phyloP scores from a whole-genome alignment of 768 basidiomycete genomes.

The Russula ochroleuca region DNA sequence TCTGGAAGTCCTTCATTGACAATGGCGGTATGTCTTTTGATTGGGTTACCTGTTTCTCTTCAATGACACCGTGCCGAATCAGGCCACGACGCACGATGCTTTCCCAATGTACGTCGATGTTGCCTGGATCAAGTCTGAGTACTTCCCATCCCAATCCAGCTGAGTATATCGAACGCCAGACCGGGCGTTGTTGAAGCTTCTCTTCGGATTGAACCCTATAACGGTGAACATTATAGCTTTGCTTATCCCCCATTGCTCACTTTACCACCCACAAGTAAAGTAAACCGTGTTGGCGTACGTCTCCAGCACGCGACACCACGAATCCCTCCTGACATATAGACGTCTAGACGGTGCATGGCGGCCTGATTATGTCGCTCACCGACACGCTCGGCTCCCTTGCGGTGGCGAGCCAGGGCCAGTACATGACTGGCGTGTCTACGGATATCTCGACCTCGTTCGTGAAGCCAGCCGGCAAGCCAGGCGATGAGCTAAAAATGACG shows the following conservation, averaged over 20 bases:
- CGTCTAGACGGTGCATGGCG: conserved; percentile 65
- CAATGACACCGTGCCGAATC: conserved; percentile 17
- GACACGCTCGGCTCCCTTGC: conserved; percentile 85
- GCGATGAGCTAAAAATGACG: conserved; percentile 61
- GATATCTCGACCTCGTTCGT: conserved; percentile 77
- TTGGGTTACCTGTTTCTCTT: neutral
- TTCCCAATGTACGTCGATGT: conserved; percentile 58
- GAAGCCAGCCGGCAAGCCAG: conserved; percentile 65
- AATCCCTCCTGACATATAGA: neutral
- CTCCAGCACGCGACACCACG: conserved; percentile 28
- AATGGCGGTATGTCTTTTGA: conserved; percentile 53
- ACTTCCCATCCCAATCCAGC: conserved; percentile 38
- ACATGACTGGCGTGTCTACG: conserved; percentile 84
- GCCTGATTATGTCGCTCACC: conserved; percentile 74
- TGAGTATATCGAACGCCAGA: conserved; percentile 58
- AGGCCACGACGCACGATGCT: conserved; percentile 80
- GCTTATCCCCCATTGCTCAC: neutral
- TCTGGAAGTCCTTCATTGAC: conserved; percentile 77
- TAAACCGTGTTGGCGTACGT: conserved; percentile 75
- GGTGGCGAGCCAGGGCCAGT: conserved; percentile 77
- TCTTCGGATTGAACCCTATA: conserved; percentile 68
- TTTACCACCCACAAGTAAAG: conserved; percentile 38
- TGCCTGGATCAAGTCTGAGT: neutral
- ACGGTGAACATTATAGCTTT: conserved; percentile 46
- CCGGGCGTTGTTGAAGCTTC: conserved; percentile 70